Percentiles rank a stretch among this genome's conserved stretches.
Evolutionary conservation across 495 filamentous ascomycete species (phyloP).

Genomic region (Pseudotulostoma volvatum): DNA sequence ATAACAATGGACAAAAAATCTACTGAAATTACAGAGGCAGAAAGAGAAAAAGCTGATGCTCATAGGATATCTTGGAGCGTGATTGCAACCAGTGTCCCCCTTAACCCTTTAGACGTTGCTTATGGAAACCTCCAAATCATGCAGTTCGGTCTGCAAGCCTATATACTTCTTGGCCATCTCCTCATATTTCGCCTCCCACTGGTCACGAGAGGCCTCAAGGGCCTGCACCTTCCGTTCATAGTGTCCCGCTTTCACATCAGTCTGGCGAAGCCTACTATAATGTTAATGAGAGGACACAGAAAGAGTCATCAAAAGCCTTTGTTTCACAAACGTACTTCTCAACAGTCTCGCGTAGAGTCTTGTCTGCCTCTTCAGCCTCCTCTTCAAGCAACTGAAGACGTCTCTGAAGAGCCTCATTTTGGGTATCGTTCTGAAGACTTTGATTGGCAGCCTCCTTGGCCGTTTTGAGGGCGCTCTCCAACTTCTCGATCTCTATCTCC

Average conservation of each 20-base stretch:
- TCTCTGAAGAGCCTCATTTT: constrained; percentile 79
- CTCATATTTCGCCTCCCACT: constrained; percentile 94
- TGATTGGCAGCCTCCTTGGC: constrained; percentile 62
- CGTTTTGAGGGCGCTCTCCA: constrained; percentile 59
- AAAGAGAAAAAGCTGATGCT: no score
- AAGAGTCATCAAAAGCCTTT: neutral
- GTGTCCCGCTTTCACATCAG: constrained; percentile 97
- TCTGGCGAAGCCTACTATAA: constrained; percentile 72
- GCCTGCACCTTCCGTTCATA: constrained; percentile 98
- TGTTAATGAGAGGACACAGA: neutral
- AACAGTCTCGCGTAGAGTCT: constrained; percentile 86
- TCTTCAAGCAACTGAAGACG: constrained; percentile 92
- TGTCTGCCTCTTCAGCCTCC: constrained; percentile 89
- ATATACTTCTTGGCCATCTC: constrained; percentile 82
- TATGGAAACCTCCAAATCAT: constrained; percentile 75
- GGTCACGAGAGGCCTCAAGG: constrained; percentile 70
- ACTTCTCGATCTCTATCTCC: constrained; percentile 81
- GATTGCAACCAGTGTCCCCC: no score
- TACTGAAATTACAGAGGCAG: no score
- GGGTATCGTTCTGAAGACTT: constrained; percentile 55
- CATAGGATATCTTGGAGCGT: no score
- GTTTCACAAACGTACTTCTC: constrained; percentile 61
- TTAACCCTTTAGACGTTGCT: constrained; percentile 78
- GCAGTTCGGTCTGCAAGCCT: constrained; percentile 74
- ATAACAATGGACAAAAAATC: no score